Conservation (phyloP, 202 grass and related monocot species). For the Panicum virgatum region DNA sequence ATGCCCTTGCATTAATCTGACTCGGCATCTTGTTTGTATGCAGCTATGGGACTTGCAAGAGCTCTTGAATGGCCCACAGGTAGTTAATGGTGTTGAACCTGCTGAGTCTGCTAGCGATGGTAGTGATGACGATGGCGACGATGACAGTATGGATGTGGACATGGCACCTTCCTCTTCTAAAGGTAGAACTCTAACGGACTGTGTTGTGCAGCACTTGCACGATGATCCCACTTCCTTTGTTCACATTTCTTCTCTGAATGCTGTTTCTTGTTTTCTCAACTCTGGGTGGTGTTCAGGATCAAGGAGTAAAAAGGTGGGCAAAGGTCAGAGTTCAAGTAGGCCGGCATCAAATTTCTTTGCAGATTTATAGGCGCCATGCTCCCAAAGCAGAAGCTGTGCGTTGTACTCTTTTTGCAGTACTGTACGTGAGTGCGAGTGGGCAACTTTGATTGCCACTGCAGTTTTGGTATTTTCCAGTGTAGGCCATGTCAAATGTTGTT, state of each 20-base stretch:
- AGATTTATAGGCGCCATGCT: constrained; percentile 57
- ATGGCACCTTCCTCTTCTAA: constrained; percentile 47
- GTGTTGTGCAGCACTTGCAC: background rate
- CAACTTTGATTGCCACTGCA: constrained; percentile 16
- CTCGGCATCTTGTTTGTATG: constrained; percentile 26
- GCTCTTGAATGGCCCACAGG: constrained; percentile 54
- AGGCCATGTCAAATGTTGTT: constrained; percentile 6
- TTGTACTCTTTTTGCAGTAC: background rate
- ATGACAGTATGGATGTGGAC: constrained; percentile 81
- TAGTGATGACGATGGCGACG: constrained; percentile 49
- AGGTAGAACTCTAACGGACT: constrained; percentile 38
- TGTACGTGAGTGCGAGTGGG: background rate
- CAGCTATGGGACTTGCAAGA: constrained; percentile 95
- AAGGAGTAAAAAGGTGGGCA: constrained; percentile 53
- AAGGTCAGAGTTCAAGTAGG: constrained; percentile 41
- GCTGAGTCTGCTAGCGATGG: constrained; percentile 53
- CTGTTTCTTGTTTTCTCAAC: background rate
- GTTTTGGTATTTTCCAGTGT: background rate
- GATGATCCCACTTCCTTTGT: background rate
- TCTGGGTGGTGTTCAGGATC: constrained; percentile 39
- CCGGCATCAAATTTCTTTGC: constrained; percentile 64
- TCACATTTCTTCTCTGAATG: background rate
- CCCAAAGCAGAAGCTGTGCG: background rate
- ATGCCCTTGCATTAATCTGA: constrained; percentile 5
- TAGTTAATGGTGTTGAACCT: constrained; percentile 29